These are phyloP conservation scores for Candida oleophila DNA, from an alignment of 805 yeast genomes.

Conservation along the genomic window DNA sequence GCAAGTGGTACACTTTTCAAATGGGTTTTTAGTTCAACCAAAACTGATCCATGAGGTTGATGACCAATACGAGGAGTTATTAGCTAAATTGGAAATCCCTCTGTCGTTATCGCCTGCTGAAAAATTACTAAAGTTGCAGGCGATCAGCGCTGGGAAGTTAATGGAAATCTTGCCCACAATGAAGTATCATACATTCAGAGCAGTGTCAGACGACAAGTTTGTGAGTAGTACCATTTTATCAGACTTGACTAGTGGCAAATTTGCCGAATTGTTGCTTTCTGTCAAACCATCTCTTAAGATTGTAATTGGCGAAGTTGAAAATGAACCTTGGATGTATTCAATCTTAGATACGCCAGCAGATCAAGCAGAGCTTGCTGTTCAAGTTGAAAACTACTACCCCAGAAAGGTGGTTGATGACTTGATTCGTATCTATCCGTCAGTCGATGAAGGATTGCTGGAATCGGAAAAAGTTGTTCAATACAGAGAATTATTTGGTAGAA, in stretches of 20 bases:
- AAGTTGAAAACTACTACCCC: constrained; percentile 38
- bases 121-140: constrained; percentile 14
- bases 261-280: constrained; percentile 18
- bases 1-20: constrained; percentile 34
- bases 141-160: constrained; percentile 10
- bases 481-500: constrained; percentile 28
- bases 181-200: constrained; percentile 33
- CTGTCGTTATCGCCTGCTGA: constrained; percentile 12
- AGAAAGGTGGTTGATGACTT: constrained; percentile 20
- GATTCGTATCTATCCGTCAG: constrained; percentile 19
- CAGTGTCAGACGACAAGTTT: constrained; percentile 39
- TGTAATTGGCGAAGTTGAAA: constrained; percentile 32
- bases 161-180: constrained; percentile 20
- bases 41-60: constrained; percentile 33
- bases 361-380: constrained; percentile 23
- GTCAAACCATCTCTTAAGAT: constrained; percentile 17
- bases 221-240: constrained; percentile 24
- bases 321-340: constrained; percentile 31
- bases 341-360: constrained; percentile 26
- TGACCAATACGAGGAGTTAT: constrained; percentile 35
- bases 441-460: constrained; percentile 12
- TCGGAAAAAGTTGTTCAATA: constrained; percentile 16
- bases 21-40: constrained; percentile 38
- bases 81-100: constrained; percentile 20
- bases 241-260: constrained; percentile 29